phyloP scores from a whole-genome alignment of 2,329 filamentous ascomycete species.

The Pseudogymnoascus sp. region DNA sequence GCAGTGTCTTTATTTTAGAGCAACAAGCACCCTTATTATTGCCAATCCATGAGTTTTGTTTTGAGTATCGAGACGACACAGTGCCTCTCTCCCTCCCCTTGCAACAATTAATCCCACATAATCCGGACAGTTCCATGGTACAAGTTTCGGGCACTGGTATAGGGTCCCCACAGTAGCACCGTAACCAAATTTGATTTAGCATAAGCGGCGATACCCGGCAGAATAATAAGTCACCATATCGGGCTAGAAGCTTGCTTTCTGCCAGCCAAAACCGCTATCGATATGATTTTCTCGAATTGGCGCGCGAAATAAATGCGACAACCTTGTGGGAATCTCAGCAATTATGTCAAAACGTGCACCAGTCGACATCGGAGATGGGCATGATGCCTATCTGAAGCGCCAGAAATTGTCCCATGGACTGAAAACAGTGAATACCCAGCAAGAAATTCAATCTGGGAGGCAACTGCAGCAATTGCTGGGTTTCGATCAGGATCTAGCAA shows the following conservation, averaged over 20 bases:
- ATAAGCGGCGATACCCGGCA: slow-evolving; percentile 4
- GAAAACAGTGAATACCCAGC: slow-evolving; percentile 40
- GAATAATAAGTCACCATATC: not conserved
- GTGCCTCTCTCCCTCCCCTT: not conserved
- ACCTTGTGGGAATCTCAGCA: slow-evolving; percentile 3
- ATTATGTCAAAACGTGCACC: slow-evolving; percentile 27
- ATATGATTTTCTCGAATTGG: slow-evolving; percentile 7
- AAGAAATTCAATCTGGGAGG: slow-evolving; percentile 54
- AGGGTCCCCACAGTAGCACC: not conserved
- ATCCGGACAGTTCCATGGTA: not conserved
- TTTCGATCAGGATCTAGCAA: slow-evolving; percentile 63
- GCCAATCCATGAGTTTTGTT: not conserved
- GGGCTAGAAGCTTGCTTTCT: slow-evolving; percentile 4
- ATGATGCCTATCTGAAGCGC: slow-evolving; percentile 29
- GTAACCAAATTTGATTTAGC: not conserved
- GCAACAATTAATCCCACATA: not conserved
- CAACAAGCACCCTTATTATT: not conserved
- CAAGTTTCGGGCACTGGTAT: not conserved
- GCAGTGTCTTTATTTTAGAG: not conserved
- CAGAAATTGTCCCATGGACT: slow-evolving; percentile 39
- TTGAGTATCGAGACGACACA: not conserved
- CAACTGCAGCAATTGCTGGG: slow-evolving; percentile 62
- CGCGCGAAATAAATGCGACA: slow-evolving; percentile 2
- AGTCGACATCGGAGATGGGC: slow-evolving; percentile 23
- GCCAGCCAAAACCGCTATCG: not conserved